These are phyloP conservation scores for Claviceps africana DNA, from an alignment of 2,329 filamentous ascomycete genomes.

Conservation along the genomic window DNA sequence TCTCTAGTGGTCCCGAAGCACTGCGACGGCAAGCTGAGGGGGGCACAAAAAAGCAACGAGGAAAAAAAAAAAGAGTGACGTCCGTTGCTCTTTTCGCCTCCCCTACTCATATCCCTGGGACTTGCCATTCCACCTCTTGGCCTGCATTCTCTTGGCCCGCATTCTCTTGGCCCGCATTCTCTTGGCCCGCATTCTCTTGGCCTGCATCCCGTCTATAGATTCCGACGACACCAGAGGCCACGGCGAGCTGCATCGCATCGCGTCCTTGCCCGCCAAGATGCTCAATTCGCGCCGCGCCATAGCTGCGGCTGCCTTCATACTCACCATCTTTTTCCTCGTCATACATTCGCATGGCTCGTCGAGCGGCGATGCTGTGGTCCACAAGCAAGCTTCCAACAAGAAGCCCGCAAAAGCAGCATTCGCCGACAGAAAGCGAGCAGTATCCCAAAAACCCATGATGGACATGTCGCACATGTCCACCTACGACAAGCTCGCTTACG, in stretches of 20 bases:
- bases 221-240: not conserved
- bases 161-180: too few relatives aligned
- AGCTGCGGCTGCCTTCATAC: conserved; percentile 52
- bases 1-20: too few relatives aligned
- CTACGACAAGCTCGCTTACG: conserved; percentile 72
- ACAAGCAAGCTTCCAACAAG: conserved; percentile 10
- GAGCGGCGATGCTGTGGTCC: not conserved
- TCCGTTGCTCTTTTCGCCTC: too few relatives aligned
- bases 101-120: too few relatives aligned
- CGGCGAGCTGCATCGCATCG: not conserved
- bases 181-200: not conserved
- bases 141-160: too few relatives aligned
- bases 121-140: too few relatives aligned
- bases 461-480: conserved; percentile 61
- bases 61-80: too few relatives aligned
- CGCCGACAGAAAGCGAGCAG: conserved; percentile 3
- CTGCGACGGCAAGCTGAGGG: too few relatives aligned
- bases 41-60: too few relatives aligned
- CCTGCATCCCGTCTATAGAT: not conserved
- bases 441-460: conserved; percentile 38
- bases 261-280: conserved; percentile 36
- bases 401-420: conserved; percentile 9
- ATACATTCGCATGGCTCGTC: conserved; percentile 38
- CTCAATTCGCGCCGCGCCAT: conserved; percentile 66
- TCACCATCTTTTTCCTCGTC: conserved; percentile 56